Percentiles rank a stretch among this genome's conserved stretches.
phyloP scores from a whole-genome alignment of 192 early-diverging fungal genomes.

The Umbelopsis vinacea region DNA sequence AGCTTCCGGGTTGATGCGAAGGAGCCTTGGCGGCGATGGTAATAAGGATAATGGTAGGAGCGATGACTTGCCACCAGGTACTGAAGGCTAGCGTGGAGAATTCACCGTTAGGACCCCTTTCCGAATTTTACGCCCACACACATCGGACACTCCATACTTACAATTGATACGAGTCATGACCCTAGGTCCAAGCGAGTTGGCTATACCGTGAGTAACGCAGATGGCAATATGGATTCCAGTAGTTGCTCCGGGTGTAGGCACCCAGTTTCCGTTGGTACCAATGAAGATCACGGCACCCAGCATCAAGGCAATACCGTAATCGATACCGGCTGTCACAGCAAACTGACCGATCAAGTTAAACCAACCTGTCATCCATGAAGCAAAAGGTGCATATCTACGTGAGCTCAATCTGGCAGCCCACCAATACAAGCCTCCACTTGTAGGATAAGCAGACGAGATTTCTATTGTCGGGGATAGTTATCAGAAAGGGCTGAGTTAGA shows the following conservation, averaged over 20 bases:
- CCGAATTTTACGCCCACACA: too few species aligned
- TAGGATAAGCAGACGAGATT: slow-evolving; percentile 50
- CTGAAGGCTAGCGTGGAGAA: slow-evolving; percentile 20
- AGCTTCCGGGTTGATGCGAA: slow-evolving; percentile 47
- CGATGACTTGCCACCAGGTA: slow-evolving; percentile 54
- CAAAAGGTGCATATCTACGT: slow-evolving; percentile 44
- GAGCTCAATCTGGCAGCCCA: slow-evolving; percentile 31
- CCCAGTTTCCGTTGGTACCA: slow-evolving; percentile 33
- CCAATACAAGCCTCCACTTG: slow-evolving; percentile 45
- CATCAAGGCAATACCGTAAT: slow-evolving; percentile 53
- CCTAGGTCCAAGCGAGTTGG: slow-evolving; percentile 46
- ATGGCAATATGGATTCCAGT: slow-evolving; percentile 51
- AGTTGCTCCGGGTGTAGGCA: slow-evolving; percentile 29
- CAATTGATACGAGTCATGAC: slow-evolving; percentile 36
- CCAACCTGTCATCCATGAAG: slow-evolving; percentile 60
- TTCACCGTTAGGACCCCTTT: not conserved
- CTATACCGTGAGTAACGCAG: slow-evolving; percentile 48
- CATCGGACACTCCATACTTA: too few species aligned
- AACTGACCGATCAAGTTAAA: slow-evolving; percentile 59
- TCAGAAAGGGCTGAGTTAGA: not conserved
- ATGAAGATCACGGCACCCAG: slow-evolving; percentile 44
- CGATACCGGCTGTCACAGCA: slow-evolving; percentile 57
- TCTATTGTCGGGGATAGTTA: slow-evolving; percentile 41
- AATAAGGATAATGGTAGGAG: slow-evolving; percentile 47
- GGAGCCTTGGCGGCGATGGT: slow-evolving; percentile 49